Percentiles rank a stretch among this genome's conserved stretches.
Conservation (phyloP, 2,329 filamentous ascomycete genomes). For the Penicillium sp. region DNA sequence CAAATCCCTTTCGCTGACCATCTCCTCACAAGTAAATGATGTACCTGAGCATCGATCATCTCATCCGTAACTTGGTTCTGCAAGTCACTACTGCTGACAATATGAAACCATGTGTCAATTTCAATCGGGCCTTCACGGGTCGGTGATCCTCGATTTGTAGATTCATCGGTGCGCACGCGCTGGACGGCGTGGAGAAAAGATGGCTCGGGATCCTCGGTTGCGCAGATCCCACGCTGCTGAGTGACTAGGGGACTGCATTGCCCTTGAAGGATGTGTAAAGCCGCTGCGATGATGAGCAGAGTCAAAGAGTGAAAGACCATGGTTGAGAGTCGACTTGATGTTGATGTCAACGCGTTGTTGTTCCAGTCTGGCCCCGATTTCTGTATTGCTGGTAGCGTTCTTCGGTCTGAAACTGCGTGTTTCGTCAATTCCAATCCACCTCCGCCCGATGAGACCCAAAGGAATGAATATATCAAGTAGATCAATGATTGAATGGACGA, state of each 20-base stretch:
- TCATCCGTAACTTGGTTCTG: constrained; percentile 24
- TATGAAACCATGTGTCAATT: constrained; percentile 41
- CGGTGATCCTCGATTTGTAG: constrained; percentile 9
- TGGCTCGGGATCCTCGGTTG: constrained; percentile 25
- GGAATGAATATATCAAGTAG: too few species aligned
- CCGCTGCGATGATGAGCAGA: constrained; percentile 16
- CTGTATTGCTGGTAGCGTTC: too few species aligned
- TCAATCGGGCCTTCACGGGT: constrained; percentile 26
- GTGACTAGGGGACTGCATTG: constrained; percentile 14
- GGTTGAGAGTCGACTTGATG: not conserved
- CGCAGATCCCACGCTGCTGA: constrained; percentile 25
- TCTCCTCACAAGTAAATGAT: too few species aligned
- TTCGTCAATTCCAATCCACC: too few species aligned
- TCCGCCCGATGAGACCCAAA: too few species aligned
- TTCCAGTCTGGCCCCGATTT: too few species aligned
- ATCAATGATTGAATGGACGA: too few species aligned
- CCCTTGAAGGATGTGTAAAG: constrained; percentile 9
- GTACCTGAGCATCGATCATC: constrained; percentile 34
- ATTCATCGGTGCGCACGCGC: constrained; percentile 18
- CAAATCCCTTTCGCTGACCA: too few species aligned
- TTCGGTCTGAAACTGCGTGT: too few species aligned
- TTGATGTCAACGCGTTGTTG: too few species aligned
- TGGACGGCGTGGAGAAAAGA: constrained; percentile 23
- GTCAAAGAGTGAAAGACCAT: constrained; percentile 23
- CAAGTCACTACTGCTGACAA: constrained; percentile 32